These are phyloP conservation scores for Geum urbanum DNA, from an alignment of 306 rosid genomes.

Conservation along the genomic window DNA sequence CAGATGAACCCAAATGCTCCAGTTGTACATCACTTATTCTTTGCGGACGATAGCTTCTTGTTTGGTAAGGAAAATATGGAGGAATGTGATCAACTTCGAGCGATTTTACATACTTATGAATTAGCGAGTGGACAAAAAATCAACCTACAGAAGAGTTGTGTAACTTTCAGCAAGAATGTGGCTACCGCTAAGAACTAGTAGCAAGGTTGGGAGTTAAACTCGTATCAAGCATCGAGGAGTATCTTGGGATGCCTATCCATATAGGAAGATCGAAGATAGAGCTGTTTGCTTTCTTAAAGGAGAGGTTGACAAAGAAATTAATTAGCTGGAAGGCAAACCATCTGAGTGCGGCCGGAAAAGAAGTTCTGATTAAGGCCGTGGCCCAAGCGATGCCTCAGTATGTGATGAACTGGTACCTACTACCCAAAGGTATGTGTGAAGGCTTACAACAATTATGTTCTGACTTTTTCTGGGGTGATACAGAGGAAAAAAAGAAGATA, in stretches of 20 bases:
- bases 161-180: no score
- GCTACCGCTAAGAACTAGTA: no score
- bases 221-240: background rate
- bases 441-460: background rate
- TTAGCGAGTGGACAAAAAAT: no score
- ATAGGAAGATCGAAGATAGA: background rate
- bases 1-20: no score
- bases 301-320: background rate
- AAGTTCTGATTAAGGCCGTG: background rate
- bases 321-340: background rate
- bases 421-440: background rate
- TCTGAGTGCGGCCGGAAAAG: background rate
- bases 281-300: background rate
- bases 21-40: no score
- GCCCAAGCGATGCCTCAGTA: background rate
- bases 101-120: no score
- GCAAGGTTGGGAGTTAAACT: no score
- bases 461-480: background rate
- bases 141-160: no score
- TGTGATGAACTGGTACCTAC: background rate
- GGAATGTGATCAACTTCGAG: no score
- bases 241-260: background rate
- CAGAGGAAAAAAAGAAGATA: background rate
- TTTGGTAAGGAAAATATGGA: no score
- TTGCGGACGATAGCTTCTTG: no score